These are phyloP conservation scores for Arthrobotrys pseudoclavata DNA, from an alignment of 2,329 filamentous ascomycete genomes.

Conservation along the genomic window DNA sequence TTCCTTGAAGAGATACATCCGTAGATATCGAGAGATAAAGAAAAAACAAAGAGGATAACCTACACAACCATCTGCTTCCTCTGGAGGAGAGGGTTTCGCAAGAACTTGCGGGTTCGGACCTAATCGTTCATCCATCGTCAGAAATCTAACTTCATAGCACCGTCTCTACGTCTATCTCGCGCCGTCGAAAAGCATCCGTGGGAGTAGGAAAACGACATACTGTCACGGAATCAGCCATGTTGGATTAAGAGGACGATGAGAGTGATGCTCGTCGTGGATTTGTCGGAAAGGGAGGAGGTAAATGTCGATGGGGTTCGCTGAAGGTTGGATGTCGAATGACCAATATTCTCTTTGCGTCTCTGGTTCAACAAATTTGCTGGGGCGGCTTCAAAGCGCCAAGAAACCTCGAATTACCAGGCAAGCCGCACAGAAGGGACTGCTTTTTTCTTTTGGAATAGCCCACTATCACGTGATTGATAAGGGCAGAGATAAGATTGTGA, in stretches of 20 bases:
- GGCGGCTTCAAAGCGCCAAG: slow-evolving; percentile 54
- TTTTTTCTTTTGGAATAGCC: slow-evolving; percentile 39
- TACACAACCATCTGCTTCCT: slow-evolving; percentile 99
- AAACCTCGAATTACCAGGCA: slow-evolving; percentile 43
- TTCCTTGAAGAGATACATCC: slow-evolving; percentile 24
- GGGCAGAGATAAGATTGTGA: slow-evolving; percentile 34
- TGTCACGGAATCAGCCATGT: slow-evolving; percentile 58
- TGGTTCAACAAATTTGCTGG: slow-evolving; percentile 59
- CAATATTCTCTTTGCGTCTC: slow-evolving; percentile 37
- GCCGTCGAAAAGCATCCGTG: slow-evolving; percentile 13
- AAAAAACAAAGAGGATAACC: slow-evolving; percentile 68
- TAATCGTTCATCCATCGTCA: slow-evolving; percentile 37
- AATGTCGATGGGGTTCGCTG: slow-evolving; percentile 49
- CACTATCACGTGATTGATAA: slow-evolving; percentile 43
- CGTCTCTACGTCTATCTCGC: background rate
- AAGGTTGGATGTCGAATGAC: slow-evolving; percentile 54
- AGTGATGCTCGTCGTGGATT: slow-evolving; percentile 40
- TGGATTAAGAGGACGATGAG: slow-evolving; percentile 52
- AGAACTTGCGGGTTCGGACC: slow-evolving; percentile 96
- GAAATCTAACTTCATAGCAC: slow-evolving; percentile 54
- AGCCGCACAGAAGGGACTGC: slow-evolving; percentile 58
- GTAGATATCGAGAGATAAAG: slow-evolving; percentile 42
- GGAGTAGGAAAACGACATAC: slow-evolving; percentile 44
- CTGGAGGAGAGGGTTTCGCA: slow-evolving; percentile 98
- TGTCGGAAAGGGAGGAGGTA: slow-evolving; percentile 38